A percentile compares a stretch with the other conserved stretches of the same genome.
Conservation (phyloP, 108 stramenopile genomes). For the Schizochytrium sp. region DNA sequence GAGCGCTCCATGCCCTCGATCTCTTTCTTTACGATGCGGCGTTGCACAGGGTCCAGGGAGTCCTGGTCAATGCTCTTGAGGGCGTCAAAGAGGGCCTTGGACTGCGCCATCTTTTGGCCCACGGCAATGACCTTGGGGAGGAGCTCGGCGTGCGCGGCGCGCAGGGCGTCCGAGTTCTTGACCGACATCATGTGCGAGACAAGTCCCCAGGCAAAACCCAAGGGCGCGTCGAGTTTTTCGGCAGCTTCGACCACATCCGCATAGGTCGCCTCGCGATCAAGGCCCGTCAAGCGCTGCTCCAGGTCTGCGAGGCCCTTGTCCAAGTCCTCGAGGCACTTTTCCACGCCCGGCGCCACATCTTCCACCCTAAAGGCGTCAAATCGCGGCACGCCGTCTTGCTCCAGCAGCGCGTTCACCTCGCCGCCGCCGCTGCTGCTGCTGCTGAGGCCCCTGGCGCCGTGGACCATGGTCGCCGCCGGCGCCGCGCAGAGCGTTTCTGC, state of each 20-base stretch:
- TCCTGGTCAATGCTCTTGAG: conserved; percentile 59
- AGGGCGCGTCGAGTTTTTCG: conserved; percentile 33
- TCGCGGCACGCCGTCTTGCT: conserved; percentile 69
- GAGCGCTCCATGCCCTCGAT: conserved; percentile 71
- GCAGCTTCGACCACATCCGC: conserved; percentile 30
- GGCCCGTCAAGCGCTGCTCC: conserved; percentile 41
- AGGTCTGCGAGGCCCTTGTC: conserved; percentile 60
- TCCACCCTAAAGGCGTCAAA: conserved; percentile 67
- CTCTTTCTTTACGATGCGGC: conserved; percentile 64
- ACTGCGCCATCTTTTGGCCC: conserved; percentile 74
- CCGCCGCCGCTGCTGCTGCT: neutral
- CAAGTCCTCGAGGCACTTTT: conserved; percentile 51
- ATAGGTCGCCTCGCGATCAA: neutral
- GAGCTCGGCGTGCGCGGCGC: conserved; percentile 77
- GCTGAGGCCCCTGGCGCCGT: too few relatives aligned
- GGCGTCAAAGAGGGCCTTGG: conserved; percentile 75
- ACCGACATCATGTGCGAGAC: conserved; percentile 91
- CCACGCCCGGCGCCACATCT: conserved; percentile 72
- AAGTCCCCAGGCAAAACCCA: conserved; percentile 85
- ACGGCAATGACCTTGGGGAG: conserved; percentile 83
- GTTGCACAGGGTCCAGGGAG: conserved; percentile 29
- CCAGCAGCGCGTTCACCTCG: conserved; percentile 64
- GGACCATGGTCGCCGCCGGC: too few relatives aligned
- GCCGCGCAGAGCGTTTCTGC: neutral
- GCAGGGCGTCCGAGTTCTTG: conserved; percentile 83